Evolutionary conservation across 805 yeast species (phyloP), one percentile per base, ranked within the genome.

Genomic region (Zygosaccharomyces gambellarensis): DNA sequence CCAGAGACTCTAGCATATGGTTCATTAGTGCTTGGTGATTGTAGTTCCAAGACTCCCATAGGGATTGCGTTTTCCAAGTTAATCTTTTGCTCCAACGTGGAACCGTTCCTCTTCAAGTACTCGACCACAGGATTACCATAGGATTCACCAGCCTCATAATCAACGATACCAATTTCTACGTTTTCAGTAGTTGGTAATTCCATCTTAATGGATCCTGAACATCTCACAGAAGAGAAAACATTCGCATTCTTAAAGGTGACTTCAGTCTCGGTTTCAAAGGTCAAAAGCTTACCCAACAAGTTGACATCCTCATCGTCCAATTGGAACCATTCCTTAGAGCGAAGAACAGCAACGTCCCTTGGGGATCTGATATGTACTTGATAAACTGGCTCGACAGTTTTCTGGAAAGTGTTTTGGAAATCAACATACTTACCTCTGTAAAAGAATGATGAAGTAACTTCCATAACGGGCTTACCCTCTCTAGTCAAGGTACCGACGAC

Each of bases 111-210:
- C 59, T 82, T 74, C 69, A 94, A 79, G 77, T 90, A 94, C 68
- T 94, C 98, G 56, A 87, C 80, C 47, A 94, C 99, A 53, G 99
- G 99, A 77, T 94, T 94, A 72, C 99, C 99, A 63, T 82, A 90
- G 43, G 97, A 87, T 64, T 80, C 84, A 56, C 92, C 95, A 54
- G 97, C 96, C 69, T 82, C 87, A 72, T 92, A 94, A 53, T 80
- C 82, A 51, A 90, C 87, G 55, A 81, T 73, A 66, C 94, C 98
- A 61, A 90, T 79, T 71, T 87, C 85, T 54, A 85, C 76, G 50
- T 87, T 75, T 74, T 90, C 97, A 72, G 87, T 90, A 30, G 97
- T 85, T 62, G 97, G 95, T 63, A 92, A 77, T 74, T 94, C 98
- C 65, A 88, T 73, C 71, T 76, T 80, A 42, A 90, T 90, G 62